Conservation (phyloP, 805 yeast genomes). For the Maudiozyma barnettii region DNA sequence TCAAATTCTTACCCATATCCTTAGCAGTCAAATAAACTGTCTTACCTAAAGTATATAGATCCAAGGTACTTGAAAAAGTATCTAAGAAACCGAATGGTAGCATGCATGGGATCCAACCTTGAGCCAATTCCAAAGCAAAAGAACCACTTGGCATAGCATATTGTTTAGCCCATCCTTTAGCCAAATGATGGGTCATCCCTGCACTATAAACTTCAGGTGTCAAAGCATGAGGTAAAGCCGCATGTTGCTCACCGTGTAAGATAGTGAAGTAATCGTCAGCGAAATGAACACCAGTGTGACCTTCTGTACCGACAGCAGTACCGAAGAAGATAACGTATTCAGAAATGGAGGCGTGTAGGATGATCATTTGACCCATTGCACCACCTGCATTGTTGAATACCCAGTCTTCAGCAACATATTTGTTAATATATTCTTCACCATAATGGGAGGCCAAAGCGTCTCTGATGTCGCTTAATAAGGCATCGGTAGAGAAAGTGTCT, state of each 20-base stretch:
- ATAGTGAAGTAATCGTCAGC: constrained; percentile 98
- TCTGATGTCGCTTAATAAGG: constrained; percentile 53
- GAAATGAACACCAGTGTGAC: constrained; percentile 90
- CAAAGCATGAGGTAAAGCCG: constrained; percentile 57
- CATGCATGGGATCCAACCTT: constrained; percentile 98
- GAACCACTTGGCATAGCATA: constrained; percentile 75
- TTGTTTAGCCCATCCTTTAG: constrained; percentile 69
- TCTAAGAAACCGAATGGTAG: constrained; percentile 90
- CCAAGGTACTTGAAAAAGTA: constrained; percentile 70
- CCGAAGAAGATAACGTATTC: constrained; percentile 94
- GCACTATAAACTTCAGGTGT: constrained; percentile 67
- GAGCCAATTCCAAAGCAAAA: constrained; percentile 91
- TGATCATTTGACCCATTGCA: constrained; percentile 95
- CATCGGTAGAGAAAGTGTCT: constrained; percentile 47
- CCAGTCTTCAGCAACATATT: constrained; percentile 74
- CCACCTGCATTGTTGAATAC: constrained; percentile 97
- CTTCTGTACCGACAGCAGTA: constrained; percentile 88
- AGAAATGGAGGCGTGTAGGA: constrained; percentile 86
- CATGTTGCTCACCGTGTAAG: constrained; percentile 66
- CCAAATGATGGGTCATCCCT: constrained; percentile 78
- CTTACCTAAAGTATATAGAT: constrained; percentile 53
- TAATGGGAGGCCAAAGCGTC: constrained; percentile 50
- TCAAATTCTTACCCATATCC: constrained; percentile 64
- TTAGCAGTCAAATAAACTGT: constrained; percentile 69
- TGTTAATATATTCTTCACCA: constrained; percentile 64